A percentile compares a stretch with the other conserved stretches of the same genome.
Evolutionary conservation across 2,329 filamentous ascomycete genomes (phyloP).

Genomic region (Cordyceps militaris): DNA sequence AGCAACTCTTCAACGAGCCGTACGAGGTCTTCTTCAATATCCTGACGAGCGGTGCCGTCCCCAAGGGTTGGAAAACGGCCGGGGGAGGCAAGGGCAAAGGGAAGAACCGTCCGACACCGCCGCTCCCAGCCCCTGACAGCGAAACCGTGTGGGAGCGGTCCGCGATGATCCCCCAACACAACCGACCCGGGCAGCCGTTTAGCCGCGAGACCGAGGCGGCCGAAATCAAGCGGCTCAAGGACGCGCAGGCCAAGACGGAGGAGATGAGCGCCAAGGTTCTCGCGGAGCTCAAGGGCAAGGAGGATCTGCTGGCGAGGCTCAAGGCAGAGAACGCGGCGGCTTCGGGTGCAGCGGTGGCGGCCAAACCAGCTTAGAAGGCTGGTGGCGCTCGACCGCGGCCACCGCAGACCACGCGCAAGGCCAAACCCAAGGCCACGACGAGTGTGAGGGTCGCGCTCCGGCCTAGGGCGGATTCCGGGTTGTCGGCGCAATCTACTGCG

Average conservation of each 20-base stretch:
- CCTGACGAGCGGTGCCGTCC: slow-evolving; percentile 65
- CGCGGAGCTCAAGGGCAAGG: slow-evolving; percentile 57
- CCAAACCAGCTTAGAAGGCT: slow-evolving; percentile 24
- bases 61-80: slow-evolving; percentile 34
- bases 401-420: slow-evolving; percentile 1
- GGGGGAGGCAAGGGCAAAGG: slow-evolving; percentile 43
- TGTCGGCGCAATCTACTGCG: not conserved
- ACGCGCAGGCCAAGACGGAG: slow-evolving; percentile 57
- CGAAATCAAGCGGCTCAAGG: slow-evolving; percentile 53
- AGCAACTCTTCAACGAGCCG: slow-evolving; percentile 95
- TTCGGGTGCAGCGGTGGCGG: slow-evolving; percentile 24
- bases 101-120: slow-evolving; percentile 35
- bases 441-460: not conserved
- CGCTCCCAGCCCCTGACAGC: slow-evolving; percentile 29
- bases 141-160: slow-evolving; percentile 57
- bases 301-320: slow-evolving; percentile 51
- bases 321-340: slow-evolving; percentile 52
- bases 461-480: not conserved
- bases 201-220: slow-evolving; percentile 62
- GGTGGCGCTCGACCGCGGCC: not conserved
- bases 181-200: slow-evolving; percentile 63
- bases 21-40: slow-evolving; percentile 87
- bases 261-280: slow-evolving; percentile 53
- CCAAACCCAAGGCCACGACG: not conserved
- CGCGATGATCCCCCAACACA: slow-evolving; percentile 65